Evolutionary conservation across 495 filamentous ascomycete species (phyloP).

Genomic region (Penicillium subrubescens): DNA sequence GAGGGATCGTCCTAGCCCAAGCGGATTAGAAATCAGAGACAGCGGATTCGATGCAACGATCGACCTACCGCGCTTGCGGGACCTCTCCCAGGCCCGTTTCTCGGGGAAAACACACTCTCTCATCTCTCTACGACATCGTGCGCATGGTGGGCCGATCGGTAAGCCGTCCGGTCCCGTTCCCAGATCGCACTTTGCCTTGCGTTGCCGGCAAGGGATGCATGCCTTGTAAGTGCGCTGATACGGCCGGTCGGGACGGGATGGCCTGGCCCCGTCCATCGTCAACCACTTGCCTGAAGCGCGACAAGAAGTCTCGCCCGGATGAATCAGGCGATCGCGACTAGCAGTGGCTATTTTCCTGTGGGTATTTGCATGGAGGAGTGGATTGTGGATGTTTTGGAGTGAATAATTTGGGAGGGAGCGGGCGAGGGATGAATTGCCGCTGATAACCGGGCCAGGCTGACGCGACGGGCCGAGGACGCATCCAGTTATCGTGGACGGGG

Average conservation of each 20-base stretch:
- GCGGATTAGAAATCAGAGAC: constrained; percentile 5
- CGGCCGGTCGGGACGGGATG: constrained; percentile 38
- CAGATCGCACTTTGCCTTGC: constrained; percentile 52
- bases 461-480: neutral
- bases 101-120: constrained; percentile 92
- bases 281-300: constrained; percentile 9
- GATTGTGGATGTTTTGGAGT: constrained; percentile 19
- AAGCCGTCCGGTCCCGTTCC: constrained; percentile 66
- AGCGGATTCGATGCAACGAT: neutral
- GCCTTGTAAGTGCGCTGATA: constrained; percentile 56
- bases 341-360: constrained; percentile 8
- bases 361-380: constrained; percentile 8
- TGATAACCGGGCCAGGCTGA: neutral
- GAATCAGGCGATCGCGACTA: constrained; percentile 23
- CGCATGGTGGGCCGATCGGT: constrained; percentile 91
- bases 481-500: no score
- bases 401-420: neutral
- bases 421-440: constrained; percentile 2
- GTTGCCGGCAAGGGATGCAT: constrained; percentile 49
- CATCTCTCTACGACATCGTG: constrained; percentile 85
- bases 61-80: constrained; percentile 37
- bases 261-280: constrained; percentile 44
- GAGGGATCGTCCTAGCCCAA: constrained; percentile 19
- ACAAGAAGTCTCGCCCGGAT: constrained; percentile 8
- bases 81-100: constrained; percentile 60